Evolutionary conservation across 768 basidiomycete genomes (phyloP).

Genomic region (Boletus rufocinnamomeus): DNA sequence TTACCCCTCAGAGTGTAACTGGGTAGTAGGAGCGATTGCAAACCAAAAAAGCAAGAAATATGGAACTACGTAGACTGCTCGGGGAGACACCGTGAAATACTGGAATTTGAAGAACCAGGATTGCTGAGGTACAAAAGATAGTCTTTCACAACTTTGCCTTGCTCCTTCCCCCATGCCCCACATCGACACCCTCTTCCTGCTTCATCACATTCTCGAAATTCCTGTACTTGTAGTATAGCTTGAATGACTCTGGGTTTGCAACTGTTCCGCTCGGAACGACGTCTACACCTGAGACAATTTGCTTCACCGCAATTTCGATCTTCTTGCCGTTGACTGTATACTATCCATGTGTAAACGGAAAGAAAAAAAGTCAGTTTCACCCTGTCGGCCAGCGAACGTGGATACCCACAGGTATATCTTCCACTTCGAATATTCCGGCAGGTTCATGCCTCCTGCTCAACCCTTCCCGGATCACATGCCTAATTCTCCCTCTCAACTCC

Average conservation of each 20-base stretch:
- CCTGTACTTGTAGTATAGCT: conserved; percentile 64
- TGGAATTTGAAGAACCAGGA: neutral
- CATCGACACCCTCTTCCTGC: conserved; percentile 19
- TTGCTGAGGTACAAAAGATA: neutral
- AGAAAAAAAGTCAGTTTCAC: conserved; percentile 1
- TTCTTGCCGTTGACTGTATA: conserved; percentile 80
- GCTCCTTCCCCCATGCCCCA: neutral
- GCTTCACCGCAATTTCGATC: conserved; percentile 78
- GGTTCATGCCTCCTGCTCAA: conserved; percentile 80
- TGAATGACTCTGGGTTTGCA: conserved; percentile 67
- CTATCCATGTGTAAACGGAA: conserved; percentile 35
- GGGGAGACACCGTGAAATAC: conserved; percentile 8
- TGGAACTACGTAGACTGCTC: conserved; percentile 14
- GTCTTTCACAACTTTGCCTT: conserved; percentile 18
- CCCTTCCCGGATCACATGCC: conserved; percentile 53
- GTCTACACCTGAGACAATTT: conserved; percentile 68
- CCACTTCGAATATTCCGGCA: conserved; percentile 59
- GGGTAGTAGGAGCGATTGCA: conserved; percentile 7
- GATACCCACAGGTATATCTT: conserved; percentile 65
- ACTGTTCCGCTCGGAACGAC: conserved; percentile 73
- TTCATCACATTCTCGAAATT: conserved; percentile 43
- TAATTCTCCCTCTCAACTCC: conserved; percentile 59
- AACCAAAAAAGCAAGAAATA: conserved; percentile 10
- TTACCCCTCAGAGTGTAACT: neutral
- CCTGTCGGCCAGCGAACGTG: neutral